A percentile compares a stretch with the other conserved stretches of the same genome.
Evolutionary conservation across 1,284 basidiomycete species (phyloP).

Genomic region (Malassezia nana): DNA sequence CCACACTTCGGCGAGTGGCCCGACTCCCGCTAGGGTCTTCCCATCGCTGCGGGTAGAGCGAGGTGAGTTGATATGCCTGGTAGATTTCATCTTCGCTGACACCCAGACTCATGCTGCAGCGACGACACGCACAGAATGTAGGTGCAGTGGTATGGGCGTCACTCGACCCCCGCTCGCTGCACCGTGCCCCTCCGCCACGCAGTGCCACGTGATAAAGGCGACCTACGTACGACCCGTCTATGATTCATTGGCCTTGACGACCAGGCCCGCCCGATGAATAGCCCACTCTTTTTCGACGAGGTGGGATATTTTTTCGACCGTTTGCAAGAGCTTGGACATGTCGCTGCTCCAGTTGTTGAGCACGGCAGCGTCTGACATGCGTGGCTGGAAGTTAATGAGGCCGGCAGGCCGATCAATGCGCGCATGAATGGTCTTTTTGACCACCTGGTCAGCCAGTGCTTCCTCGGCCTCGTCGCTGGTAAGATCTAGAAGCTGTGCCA

Average conservation of each 20-base stretch:
- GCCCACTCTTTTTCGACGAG: constrained; percentile 46
- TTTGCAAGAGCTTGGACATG: constrained; percentile 66
- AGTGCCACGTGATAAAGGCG: background rate
- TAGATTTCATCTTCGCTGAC: constrained; percentile 46
- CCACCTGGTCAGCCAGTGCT: constrained; percentile 76
- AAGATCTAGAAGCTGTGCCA: constrained; percentile 80
- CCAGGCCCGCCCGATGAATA: constrained; percentile 38
- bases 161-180: background rate
- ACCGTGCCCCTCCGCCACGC: background rate
- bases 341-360: constrained; percentile 96
- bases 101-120: constrained; percentile 18
- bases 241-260: constrained; percentile 17
- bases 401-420: constrained; percentile 85
- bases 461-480: constrained; percentile 71
- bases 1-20: background rate
- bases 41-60: constrained; percentile 46
- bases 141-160: too few species aligned
- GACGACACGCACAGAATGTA: too few species aligned
- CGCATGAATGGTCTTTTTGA: constrained; percentile 77
- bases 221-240: too few species aligned
- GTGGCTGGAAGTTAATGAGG: constrained; percentile 63
- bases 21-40: constrained; percentile 20
- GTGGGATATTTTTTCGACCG: constrained; percentile 45
- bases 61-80: constrained; percentile 49
- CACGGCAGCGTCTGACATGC: constrained; percentile 48